A percentile compares a stretch with the other conserved stretches of the same genome.
These are phyloP conservation scores for Crotalaria pallida DNA, from an alignment of 306 rosid genomes.

Conservation along the genomic window DNA sequence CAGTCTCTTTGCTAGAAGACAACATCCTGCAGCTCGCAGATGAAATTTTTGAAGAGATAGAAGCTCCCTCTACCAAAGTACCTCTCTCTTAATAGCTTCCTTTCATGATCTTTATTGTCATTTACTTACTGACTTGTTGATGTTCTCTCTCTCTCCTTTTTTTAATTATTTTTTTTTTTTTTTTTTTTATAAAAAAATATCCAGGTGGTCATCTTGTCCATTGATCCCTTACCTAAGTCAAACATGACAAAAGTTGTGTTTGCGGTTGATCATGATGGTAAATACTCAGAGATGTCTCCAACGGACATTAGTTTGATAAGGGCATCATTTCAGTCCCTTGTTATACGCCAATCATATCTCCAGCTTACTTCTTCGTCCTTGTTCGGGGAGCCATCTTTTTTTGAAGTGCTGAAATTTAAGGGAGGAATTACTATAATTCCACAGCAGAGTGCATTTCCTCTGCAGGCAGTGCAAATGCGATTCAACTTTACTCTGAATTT, in stretches of 20 bases:
- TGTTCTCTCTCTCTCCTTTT: no score
- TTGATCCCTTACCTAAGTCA: slow-evolving; percentile 39
- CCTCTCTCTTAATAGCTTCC: slow-evolving; percentile 12
- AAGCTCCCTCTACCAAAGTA: slow-evolving; percentile 56
- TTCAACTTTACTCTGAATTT: slow-evolving; percentile 76
- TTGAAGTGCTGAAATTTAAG: slow-evolving; percentile 76
- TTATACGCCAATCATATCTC: slow-evolving; percentile 37
- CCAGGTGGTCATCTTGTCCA: slow-evolving; percentile 65
- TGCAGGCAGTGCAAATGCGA: slow-evolving; percentile 55
- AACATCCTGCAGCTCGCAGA: slow-evolving; percentile 47
- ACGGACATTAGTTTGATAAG: slow-evolving; percentile 55
- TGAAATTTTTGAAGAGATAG: slow-evolving; percentile 59
- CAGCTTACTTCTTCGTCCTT: slow-evolving; percentile 49
- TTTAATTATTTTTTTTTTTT: no score
- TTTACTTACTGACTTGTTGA: neutral
- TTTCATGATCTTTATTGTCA: neutral
- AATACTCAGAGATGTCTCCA: slow-evolving; percentile 38
- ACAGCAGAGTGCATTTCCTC: slow-evolving; percentile 63
- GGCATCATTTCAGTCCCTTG: slow-evolving; percentile 39
- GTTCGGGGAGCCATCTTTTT: slow-evolving; percentile 52
- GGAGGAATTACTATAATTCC: slow-evolving; percentile 82
- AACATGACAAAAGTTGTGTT: slow-evolving; percentile 68
- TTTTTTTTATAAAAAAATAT: neutral
- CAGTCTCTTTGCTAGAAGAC: slow-evolving; percentile 59
- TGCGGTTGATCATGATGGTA: slow-evolving; percentile 47